Evolutionary conservation across 805 yeast genomes (phyloP), one percentile per base, ranked within the genome.

Genomic region (Schwanniomyces polymorphus): DNA sequence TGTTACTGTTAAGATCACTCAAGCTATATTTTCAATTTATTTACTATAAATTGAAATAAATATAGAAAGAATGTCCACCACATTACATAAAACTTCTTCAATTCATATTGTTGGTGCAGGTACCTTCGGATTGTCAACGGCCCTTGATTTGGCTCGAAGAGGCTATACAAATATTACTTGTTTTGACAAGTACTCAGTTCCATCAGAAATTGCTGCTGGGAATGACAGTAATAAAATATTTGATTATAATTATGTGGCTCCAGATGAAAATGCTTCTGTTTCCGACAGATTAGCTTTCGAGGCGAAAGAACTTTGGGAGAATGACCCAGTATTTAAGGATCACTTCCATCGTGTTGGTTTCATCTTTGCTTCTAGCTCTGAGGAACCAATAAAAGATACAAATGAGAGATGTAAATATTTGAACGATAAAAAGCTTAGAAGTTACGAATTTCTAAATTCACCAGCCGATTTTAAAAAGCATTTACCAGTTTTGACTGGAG

Each of bases 251-350:
- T 33, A 21, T 33, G n/a, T 29, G 8, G 17, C 42, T 14, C 46
- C 6, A 14, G 44, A 41, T 17, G 47, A 38, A 29, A 29, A 21
- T 3, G 26, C 41, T 11, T 8, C 21, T 8, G 16, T 33, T 39
- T 14, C 46, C 47, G 47, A 43, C 2, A 14, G 40, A 18, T 34
- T 48, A 18, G 46, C 46, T 12, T 25, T 48, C 17, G 49, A 48
- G 29, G 52, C 52, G 4, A 14, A 38, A n/a, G 40, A 49, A 11
- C 42, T 27, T 2, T 49, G 52, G 52, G 17, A 37, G 29, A 39
- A 29, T n/a, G 52, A 48, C 26, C 44, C 43, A 7, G 46, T 48
- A 7, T 45, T 29, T 29, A 35, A 29, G 27, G 67, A 60, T 2
- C 23, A 28, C 18, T 34, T 11, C 12, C 33, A 35, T 26, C 35